Base-by-base conservation (phyloP, 225 moss, liverwort and hornwort species). In the Asterella californica region DNA sequence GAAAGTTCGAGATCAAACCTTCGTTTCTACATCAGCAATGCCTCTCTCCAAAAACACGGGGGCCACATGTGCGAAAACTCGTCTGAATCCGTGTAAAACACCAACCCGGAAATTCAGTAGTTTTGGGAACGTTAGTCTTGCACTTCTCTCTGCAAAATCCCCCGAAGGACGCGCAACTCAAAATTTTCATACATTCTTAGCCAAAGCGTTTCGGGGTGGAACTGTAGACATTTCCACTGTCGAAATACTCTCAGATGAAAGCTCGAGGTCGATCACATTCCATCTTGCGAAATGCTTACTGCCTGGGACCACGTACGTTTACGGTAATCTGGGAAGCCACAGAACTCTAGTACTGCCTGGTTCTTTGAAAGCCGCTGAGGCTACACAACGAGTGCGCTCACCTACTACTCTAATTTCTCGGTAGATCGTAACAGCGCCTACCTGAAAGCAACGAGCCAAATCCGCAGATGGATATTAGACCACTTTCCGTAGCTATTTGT, bases 371-470 rank as follows among this genome's bases (percentile, higher is more conserved):
- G 17, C 22, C 22, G 22, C 57, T 57, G 57, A 57, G 19, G 57
- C 54, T 9, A 54, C 54, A 9, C 57, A 57, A 6, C 5, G 24
- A 1, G 57, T 24, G 22, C 3, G 22, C 57, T 57, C 57, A 57
- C 19, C 22, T 2, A 24, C 22, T 19, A 22, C 6, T 24, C 19
- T 57, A 57, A 57, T 57, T 24, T 57, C 17, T 19, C 2, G 0
- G 19, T 57, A 5, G 19, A 57, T 30, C 19, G 0, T 15, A 15
- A 74, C 18, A 76, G 62, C 14, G 42, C 78, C 24, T 12, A 93
- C 97, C 94, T 86, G 97, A 93, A 79, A 97, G 97, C 2, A 97
- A 87, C 34, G 97, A 97, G 34, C 97, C 97, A 76, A 94, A 97
- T 49, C 97, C 97, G 75, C 93, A 94, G 63, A 97, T 93, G 24